A percentile compares a stretch with the other conserved stretches of the same genome.
Conservation (phyloP, 2,329 filamentous ascomycete species). For the Talaromyces marneffei region DNA sequence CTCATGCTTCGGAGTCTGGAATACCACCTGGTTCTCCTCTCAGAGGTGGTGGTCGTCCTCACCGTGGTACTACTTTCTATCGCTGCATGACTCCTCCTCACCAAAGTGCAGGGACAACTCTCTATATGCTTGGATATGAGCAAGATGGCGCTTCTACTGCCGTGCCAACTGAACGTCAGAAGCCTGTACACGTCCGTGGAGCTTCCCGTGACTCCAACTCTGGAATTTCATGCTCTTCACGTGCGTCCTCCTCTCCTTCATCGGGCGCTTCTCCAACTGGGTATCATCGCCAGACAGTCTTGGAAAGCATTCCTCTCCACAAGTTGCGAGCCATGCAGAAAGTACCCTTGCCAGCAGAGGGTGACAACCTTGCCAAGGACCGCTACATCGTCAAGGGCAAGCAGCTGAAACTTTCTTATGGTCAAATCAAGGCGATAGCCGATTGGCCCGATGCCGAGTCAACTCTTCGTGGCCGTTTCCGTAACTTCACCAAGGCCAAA, state of each 20-base stretch:
- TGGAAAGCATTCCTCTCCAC: neutral
- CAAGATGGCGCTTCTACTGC: no score
- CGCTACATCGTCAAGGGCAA: constrained; percentile 38
- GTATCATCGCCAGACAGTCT: neutral
- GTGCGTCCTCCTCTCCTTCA: neutral
- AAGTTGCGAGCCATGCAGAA: neutral
- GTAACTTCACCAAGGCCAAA: constrained; percentile 42
- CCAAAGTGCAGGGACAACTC: neutral
- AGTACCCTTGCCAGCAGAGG: neutral
- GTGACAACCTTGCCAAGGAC: constrained; percentile 25
- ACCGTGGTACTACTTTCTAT: neutral
- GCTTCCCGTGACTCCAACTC: neutral
- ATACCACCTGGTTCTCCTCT: neutral
- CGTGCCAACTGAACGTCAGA: no score
- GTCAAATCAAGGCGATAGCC: constrained; percentile 41
- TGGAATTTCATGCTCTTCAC: neutral
- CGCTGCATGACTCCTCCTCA: neutral
- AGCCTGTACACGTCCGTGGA: neutral
- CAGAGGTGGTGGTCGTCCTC: neutral
- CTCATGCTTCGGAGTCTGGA: neutral
- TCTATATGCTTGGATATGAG: neutral
- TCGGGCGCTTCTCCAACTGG: neutral
- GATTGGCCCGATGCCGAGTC: constrained; percentile 44
- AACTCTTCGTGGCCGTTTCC: constrained; percentile 43
- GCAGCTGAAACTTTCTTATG: constrained; percentile 40